These are phyloP conservation scores for Gymnopilus junonius DNA, from an alignment of 768 basidiomycete species.

Conservation along the genomic window DNA sequence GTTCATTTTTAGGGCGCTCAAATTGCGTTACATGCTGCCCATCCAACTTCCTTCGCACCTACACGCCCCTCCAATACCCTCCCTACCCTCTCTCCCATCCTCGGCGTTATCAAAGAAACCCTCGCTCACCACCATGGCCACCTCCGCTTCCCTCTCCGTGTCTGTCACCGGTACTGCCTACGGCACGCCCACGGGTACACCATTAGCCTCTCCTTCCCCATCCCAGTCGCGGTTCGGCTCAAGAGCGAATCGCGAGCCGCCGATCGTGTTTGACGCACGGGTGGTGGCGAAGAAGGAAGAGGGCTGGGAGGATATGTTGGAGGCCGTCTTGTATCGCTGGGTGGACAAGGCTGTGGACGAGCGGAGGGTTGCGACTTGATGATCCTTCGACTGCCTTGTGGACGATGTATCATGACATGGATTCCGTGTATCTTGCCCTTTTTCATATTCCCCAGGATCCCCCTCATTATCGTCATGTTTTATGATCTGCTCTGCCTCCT, in stretches of 20 bases:
- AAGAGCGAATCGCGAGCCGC: conserved; percentile 45
- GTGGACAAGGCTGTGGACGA: conserved; percentile 71
- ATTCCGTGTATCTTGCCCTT: neutral
- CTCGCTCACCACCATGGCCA: conserved; percentile 8
- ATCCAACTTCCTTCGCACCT: conserved; percentile 39
- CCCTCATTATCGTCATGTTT: neutral
- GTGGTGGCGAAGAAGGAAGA: conserved; percentile 73
- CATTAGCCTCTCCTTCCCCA: conserved; percentile 36
- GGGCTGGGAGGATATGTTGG: conserved; percentile 85
- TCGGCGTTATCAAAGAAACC: conserved; percentile 20
- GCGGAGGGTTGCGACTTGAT: conserved; percentile 36
- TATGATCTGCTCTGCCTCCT: neutral
- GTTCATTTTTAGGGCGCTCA: conserved; percentile 62
- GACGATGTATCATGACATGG: neutral
- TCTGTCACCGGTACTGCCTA: conserved; percentile 21
- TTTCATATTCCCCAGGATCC: neutral
- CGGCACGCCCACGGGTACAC: conserved; percentile 22
- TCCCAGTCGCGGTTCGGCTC: conserved; percentile 36
- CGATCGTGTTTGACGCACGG: conserved; percentile 72
- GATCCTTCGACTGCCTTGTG: neutral
- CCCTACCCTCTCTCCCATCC: conserved; percentile 43
- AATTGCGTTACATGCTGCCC: conserved; percentile 79
- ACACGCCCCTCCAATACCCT: neutral
- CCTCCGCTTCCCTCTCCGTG: conserved; percentile 25
- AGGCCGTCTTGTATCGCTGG: conserved; percentile 67